Percentiles rank a stretch among this genome's conserved stretches.
Evolutionary conservation across 2,329 filamentous ascomycete genomes (phyloP).

Genomic region (Alternaria infectoria): DNA sequence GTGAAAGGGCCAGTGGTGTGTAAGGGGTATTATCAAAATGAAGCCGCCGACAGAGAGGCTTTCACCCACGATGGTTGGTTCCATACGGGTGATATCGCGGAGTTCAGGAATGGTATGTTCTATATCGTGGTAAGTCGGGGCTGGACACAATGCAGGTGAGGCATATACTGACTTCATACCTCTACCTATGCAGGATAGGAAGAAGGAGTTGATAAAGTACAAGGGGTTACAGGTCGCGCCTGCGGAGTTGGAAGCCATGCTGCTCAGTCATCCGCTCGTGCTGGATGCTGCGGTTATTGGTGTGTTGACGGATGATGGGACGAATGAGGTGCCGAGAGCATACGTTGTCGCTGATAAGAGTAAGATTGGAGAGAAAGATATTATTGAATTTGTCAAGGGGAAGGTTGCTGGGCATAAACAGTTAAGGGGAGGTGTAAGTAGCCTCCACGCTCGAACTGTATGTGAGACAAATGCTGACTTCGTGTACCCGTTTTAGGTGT

Average conservation of each 20-base stretch:
- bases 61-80: constrained; percentile 46
- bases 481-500: too few relatives aligned
- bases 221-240: constrained; percentile 59
- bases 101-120: constrained; percentile 45
- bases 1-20: constrained; percentile 46
- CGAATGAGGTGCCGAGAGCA: constrained; percentile 51
- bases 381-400: constrained; percentile 42
- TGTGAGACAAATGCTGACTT: too few relatives aligned
- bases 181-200: constrained; percentile 33
- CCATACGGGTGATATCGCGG: constrained; percentile 48
- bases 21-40: constrained; percentile 48
- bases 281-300: constrained; percentile 57
- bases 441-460: too few relatives aligned
- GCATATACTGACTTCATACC: neutral
- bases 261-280: constrained; percentile 51
- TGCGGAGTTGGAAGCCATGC: constrained; percentile 55
- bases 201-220: constrained; percentile 57
- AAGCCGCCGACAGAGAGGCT: constrained; percentile 33
- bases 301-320: constrained; percentile 42
- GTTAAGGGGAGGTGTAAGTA: constrained; percentile 43
- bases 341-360: constrained; percentile 51
- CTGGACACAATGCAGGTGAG: neutral
- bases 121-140: constrained; percentile 44
- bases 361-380: constrained; percentile 36
- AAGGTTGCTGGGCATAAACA: constrained; percentile 46